Percentiles rank a stretch among this genome's conserved stretches.
These are phyloP conservation scores for Leccinum laetum DNA, from an alignment of 1,284 basidiomycete genomes.

Conservation along the genomic window DNA sequence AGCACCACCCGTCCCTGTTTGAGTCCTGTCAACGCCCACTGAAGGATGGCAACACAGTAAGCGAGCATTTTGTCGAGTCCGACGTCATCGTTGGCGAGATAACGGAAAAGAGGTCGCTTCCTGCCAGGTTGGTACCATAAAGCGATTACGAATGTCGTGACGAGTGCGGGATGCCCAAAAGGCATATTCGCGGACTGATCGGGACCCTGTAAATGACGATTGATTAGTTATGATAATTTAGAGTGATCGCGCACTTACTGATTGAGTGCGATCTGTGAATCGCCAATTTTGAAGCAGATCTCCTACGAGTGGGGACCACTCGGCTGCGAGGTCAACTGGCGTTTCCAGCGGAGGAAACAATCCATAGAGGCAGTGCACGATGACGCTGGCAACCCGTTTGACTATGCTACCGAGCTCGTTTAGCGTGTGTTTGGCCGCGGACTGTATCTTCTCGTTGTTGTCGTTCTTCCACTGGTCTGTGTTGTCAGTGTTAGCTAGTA, in stretches of 20 bases:
- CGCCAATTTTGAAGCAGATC: background rate
- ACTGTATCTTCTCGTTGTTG: background rate
- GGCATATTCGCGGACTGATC: background rate
- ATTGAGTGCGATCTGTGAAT: background rate
- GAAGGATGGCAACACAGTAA: background rate
- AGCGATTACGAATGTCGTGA: background rate
- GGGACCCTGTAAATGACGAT: background rate
- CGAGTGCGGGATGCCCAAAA: background rate
- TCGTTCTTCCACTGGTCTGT: background rate
- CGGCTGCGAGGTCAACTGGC: background rate
- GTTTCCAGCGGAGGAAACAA: background rate
- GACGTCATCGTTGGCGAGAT: background rate
- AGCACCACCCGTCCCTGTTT: background rate
- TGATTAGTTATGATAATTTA: background rate
- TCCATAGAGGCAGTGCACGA: background rate
- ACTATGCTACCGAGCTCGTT: background rate
- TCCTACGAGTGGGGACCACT: background rate
- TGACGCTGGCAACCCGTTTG: background rate
- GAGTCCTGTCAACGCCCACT: background rate
- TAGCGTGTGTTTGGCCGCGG: background rate
- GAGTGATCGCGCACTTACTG: background rate
- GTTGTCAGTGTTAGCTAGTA: background rate
- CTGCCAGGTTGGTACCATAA: background rate
- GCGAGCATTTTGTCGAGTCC: background rate
- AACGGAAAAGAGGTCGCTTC: background rate